A percentile compares a stretch with the other conserved stretches of the same genome.
These are phyloP conservation scores for Westerdykella ornata DNA, from an alignment of 2,329 filamentous ascomycete genomes.

Conservation along the genomic window DNA sequence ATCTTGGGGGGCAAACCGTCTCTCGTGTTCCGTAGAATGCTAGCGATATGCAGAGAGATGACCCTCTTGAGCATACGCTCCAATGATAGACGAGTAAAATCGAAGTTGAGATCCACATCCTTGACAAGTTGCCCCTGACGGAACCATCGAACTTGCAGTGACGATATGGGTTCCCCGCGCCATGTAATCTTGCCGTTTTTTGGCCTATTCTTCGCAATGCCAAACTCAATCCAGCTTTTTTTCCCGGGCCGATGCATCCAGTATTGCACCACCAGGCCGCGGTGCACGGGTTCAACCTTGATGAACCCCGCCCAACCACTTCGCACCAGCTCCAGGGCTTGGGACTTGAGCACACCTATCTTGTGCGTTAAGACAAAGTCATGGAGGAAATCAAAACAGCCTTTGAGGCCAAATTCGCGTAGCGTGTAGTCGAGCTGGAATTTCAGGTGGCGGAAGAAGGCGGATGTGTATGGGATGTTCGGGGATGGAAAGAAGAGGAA, in stretches of 20 bases:
- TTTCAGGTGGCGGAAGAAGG: constrained; percentile 62
- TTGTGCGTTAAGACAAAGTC: constrained; percentile 87
- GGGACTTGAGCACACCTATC: constrained; percentile 71
- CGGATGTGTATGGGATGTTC: constrained; percentile 50
- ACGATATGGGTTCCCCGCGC: constrained; percentile 28
- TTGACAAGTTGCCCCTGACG: constrained; percentile 70
- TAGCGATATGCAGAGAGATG: constrained; percentile 66
- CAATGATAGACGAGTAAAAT: constrained; percentile 62
- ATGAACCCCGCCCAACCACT: constrained; percentile 73
- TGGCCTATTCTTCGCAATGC: constrained; percentile 59
- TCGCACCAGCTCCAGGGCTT: constrained; percentile 63
- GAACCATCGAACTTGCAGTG: constrained; percentile 69
- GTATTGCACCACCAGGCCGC: constrained; percentile 82
- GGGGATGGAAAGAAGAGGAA: constrained; percentile 70
- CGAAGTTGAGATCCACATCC: constrained; percentile 59
- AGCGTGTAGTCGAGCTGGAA: constrained; percentile 65
- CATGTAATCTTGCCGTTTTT: constrained; percentile 32
- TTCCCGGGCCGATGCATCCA: constrained; percentile 65
- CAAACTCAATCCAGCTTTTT: constrained; percentile 89
- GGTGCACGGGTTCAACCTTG: constrained; percentile 69
- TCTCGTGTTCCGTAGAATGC: constrained; percentile 58
- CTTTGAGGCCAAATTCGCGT: constrained; percentile 61
- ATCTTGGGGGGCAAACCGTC: constrained; percentile 54
- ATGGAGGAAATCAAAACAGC: constrained; percentile 81
- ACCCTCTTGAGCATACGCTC: constrained; percentile 67